A percentile compares a stretch with the other conserved stretches of the same genome.
Evolutionary conservation across 805 yeast species (phyloP).

Genomic region (Candida broadrunensis): DNA sequence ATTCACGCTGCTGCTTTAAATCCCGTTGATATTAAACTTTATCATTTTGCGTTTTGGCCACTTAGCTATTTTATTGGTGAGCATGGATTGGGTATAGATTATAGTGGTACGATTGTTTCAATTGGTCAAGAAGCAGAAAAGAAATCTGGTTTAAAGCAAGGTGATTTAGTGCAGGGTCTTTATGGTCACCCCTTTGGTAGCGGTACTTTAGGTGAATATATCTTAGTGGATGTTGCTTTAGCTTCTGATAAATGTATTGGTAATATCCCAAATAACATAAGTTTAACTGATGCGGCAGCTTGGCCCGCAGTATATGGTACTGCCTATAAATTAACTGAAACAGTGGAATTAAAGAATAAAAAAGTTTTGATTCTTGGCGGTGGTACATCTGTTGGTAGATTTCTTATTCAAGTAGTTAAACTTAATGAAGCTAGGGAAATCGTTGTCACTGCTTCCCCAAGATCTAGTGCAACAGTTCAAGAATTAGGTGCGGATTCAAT

Average conservation of each 20-base stretch:
- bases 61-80: constrained; percentile 8
- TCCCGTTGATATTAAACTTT: constrained; percentile 28
- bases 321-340: constrained; percentile 44
- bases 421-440: constrained; percentile 43
- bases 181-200: constrained; percentile 12
- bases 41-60: constrained; percentile 11
- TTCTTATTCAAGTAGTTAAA: constrained; percentile 55
- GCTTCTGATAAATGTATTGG: constrained; percentile 12
- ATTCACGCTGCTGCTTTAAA: constrained; percentile 30
- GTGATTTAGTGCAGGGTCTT: constrained; percentile 28
- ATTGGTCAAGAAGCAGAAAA: constrained; percentile 24
- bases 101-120: constrained; percentile 29
- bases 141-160: constrained; percentile 17
- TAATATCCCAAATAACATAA: constrained; percentile 43
- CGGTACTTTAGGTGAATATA: constrained; percentile 49
- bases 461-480: constrained; percentile 42
- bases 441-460: constrained; percentile 54
- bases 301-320: constrained; percentile 57
- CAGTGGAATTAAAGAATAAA: constrained; percentile 36
- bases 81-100: constrained; percentile 30
- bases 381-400: constrained; percentile 65
- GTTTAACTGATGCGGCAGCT: constrained; percentile 59
- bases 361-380: constrained; percentile 70
- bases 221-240: constrained; percentile 32
- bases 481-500: constrained; percentile 56